These are phyloP conservation scores for Macrolepiota dolichaula DNA, from an alignment of 768 basidiomycete species.

Conservation along the genomic window DNA sequence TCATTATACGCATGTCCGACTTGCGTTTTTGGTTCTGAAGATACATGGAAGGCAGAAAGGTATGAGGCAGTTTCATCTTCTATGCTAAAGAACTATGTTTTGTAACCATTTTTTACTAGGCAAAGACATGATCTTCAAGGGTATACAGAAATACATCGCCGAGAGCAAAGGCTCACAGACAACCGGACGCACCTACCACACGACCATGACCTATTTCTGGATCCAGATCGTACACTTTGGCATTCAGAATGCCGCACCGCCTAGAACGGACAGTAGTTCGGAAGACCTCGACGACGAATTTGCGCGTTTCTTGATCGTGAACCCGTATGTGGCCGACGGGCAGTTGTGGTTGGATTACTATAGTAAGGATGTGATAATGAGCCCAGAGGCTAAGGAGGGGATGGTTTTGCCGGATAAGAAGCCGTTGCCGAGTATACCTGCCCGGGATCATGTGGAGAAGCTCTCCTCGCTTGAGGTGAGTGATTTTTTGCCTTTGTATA, in stretches of 20 bases:
- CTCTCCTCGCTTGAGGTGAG: not conserved
- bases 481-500: not conserved
- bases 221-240: constrained; percentile 47
- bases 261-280: not conserved
- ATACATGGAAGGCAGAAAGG: constrained; percentile 41
- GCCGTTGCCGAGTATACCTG: constrained; percentile 35
- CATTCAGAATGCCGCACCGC: constrained; percentile 32
- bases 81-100: not conserved
- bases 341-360: constrained; percentile 43
- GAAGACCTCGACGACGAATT: constrained; percentile 24
- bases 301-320: constrained; percentile 33
- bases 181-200: constrained; percentile 34
- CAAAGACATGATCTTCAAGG: constrained; percentile 41
- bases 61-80: constrained; percentile 10
- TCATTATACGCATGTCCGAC: constrained; percentile 44
- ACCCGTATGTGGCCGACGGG: constrained; percentile 38
- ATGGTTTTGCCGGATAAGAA: constrained; percentile 47
- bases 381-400: constrained; percentile 29
- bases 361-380: constrained; percentile 41
- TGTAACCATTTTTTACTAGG: constrained; percentile 21
- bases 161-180: constrained; percentile 32
- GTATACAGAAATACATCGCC: constrained; percentile 36
- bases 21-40: constrained; percentile 38
- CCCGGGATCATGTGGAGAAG: constrained; percentile 22
- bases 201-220: constrained; percentile 52